Evolutionary conservation across 495 filamentous ascomycete genomes (phyloP), one percentile per base, ranked within the genome.

Genomic region (Emericellopsis terricola): DNA sequence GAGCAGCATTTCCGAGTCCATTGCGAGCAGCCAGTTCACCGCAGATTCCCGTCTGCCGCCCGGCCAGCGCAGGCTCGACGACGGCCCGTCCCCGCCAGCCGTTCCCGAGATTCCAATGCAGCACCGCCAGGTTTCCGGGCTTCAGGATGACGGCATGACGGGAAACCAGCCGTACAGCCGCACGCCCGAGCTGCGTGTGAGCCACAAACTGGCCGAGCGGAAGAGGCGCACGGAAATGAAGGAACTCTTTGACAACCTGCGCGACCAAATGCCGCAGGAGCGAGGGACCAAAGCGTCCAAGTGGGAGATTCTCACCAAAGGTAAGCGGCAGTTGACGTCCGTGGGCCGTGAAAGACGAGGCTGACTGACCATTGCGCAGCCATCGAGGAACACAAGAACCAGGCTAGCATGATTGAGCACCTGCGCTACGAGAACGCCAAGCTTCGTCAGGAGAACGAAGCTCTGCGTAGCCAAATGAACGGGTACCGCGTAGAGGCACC

Each of bases 181-280:
- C 28, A 99, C 89, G 2, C 89, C 89, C 6, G 89, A 94, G 51
- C 63, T 96, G n/a, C 68, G 89, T 24, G 76, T 93, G 20, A 94
- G 81, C 31, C 89, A 99, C 44, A 99, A 99, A 49, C 64, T 96
- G 29, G 89, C 89, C 4, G 89, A 99, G 57, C 69, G 89, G 23
- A 99, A 96, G 56, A 77, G 89, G 11, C 71, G 89, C 21, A 93
- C 83, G 31, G 89, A 99, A 51, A 96, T 99, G 89, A 99, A 99
- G 54, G 78, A 86, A 48, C 65, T 94, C 5, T 96, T 96, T 49
- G 89, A 99, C 41, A 68, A 77, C 29, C 57, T 99, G 16, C 73
- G 86, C 24, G 65, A 76, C 34, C 67, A 83, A 27, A 73, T 94
- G 41, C 87, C 87, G 4, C 75, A 83, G 36, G 80, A 79, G 38